Evolutionary conservation across 208 protist genomes (phyloP).

Genomic region (Leishmania arabica): DNA sequence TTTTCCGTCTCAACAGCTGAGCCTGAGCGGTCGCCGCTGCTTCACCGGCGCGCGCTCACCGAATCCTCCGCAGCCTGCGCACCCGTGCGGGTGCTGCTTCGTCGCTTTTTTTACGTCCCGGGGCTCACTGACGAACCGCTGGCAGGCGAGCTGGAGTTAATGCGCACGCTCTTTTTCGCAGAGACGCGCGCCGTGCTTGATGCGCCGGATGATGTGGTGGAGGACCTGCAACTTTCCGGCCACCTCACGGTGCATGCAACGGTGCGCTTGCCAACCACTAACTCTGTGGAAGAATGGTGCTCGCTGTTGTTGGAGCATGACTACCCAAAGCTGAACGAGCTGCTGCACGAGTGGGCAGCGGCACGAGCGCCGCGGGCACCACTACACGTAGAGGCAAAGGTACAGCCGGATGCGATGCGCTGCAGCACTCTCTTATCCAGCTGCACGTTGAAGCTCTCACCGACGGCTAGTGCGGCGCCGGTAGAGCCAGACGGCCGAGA

Average conservation of each 20-base stretch:
- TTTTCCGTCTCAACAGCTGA: not conserved
- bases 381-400: not conserved
- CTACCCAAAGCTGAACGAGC: slow-evolving; percentile 21
- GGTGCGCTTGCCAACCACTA: slow-evolving; percentile 8
- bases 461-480: not conserved
- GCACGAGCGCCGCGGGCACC: not conserved
- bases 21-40: slow-evolving; percentile 4
- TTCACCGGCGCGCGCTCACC: slow-evolving; percentile 10
- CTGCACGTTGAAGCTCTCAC: not conserved
- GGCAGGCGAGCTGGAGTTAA: not conserved
- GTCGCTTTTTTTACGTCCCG: slow-evolving; percentile 15
- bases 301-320: slow-evolving; percentile 7
- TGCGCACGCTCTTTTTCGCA: slow-evolving; percentile 13
- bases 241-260: slow-evolving; percentile 11
- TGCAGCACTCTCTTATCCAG: not conserved
- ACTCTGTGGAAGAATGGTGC: not conserved
- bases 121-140: slow-evolving; percentile 10
- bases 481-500: not conserved
- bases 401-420: not conserved
- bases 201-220: slow-evolving; percentile 7
- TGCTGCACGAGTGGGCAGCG: slow-evolving; percentile 2
- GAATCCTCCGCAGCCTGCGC: not conserved
- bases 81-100: slow-evolving; percentile 11
- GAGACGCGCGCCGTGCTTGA: slow-evolving; percentile 22
- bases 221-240: slow-evolving; percentile 7